Conservation (phyloP, 208 protist species). For the Acanthamoeba castellanii region DNA sequence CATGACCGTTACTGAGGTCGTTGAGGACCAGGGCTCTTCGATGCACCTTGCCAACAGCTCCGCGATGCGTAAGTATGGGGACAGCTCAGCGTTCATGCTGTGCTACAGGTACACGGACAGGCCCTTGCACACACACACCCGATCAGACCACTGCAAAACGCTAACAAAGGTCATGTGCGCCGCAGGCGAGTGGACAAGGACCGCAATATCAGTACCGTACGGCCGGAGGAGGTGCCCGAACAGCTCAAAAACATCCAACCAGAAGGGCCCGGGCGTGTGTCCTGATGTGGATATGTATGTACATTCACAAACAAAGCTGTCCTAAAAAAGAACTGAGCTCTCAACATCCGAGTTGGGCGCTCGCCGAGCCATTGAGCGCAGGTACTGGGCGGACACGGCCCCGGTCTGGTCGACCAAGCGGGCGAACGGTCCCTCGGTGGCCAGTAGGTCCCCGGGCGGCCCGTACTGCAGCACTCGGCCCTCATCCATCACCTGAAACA, state of each 20-base stretch:
- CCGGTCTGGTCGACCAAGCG: conserved; percentile 16
- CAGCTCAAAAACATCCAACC: background rate
- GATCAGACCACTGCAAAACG: no score
- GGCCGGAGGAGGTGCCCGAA: conserved; percentile 12
- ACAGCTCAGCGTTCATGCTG: conserved; percentile 46
- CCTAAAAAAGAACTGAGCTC: background rate
- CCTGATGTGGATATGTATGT: background rate
- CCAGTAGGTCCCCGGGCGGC: background rate
- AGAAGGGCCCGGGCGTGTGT: background rate
- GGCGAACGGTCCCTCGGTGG: background rate
- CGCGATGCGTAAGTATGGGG: background rate
- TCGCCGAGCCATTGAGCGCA: background rate
- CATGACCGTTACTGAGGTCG: background rate
- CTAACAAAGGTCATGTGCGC: no score
- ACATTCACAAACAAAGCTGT: background rate
- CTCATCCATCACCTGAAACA: conserved; percentile 47
- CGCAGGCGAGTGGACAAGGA: background rate
- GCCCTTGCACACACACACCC: no score
- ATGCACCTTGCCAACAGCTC: background rate
- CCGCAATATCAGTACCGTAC: conserved; percentile 13
- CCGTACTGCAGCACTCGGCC: conserved; percentile 12
- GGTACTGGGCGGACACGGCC: background rate
- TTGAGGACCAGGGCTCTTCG: background rate
- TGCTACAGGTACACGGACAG: conserved; percentile 24
- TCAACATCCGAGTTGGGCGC: background rate